Percentiles rank a stretch among this genome's conserved stretches.
Evolutionary conservation across 23 red algal species (phyloP).

Genomic region (Chondrus crispus): DNA sequence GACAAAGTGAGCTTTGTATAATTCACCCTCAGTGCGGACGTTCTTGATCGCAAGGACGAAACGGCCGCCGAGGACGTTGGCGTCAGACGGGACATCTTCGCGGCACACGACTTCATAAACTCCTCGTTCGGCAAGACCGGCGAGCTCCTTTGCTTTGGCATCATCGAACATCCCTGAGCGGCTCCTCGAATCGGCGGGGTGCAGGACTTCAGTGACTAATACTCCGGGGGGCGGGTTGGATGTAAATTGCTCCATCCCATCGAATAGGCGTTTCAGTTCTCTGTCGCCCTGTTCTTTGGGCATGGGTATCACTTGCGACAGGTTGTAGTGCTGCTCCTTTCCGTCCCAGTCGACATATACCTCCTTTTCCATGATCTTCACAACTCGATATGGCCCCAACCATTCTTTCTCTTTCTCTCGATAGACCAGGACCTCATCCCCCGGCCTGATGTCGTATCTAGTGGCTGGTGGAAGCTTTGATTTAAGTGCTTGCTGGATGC

Average conservation of each 20-base stretch:
- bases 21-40: neutral
- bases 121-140: neutral
- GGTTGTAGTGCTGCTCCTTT: too few relatives aligned
- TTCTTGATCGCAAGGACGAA: neutral
- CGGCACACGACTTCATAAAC: neutral
- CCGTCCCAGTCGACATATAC: neutral
- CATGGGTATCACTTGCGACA: too few relatives aligned
- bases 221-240: neutral
- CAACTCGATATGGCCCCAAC: neutral
- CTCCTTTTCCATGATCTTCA: neutral
- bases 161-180: neutral
- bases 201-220: neutral
- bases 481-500: neutral
- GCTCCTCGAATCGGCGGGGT: neutral
- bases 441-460: neutral
- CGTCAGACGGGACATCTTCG: conserved; percentile 9
- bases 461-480: neutral
- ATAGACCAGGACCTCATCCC: conserved; percentile 11
- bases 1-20: conserved; percentile 6
- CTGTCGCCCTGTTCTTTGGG: neutral
- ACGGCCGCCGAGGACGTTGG: neutral
- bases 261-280: too few relatives aligned
- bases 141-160: neutral
- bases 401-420: neutral
- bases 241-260: too few relatives aligned